Percentiles rank a stretch among this genome's conserved stretches.
phyloP scores from a whole-genome alignment of 1,284 basidiomycete genomes.

The Ceratobasidium theobromae region DNA sequence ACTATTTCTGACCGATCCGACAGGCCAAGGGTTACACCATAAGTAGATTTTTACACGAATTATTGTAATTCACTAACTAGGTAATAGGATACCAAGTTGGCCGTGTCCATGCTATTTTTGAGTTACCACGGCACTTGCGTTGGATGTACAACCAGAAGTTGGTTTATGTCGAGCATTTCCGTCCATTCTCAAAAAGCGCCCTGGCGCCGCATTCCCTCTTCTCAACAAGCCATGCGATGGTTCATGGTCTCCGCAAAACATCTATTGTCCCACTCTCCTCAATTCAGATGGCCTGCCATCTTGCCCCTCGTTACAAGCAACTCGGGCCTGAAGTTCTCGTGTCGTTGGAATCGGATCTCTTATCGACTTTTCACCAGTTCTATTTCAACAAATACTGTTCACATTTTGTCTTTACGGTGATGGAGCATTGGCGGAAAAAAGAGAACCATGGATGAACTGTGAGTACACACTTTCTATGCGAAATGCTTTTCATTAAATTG shows the following conservation, averaged over 20 bases:
- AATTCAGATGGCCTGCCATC: background rate
- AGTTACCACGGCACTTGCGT: background rate
- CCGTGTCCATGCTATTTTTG: conserved; percentile 11
- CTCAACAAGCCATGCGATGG: background rate
- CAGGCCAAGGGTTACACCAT: background rate
- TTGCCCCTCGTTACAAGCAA: background rate
- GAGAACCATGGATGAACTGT: too few relatives aligned
- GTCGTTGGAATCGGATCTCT: background rate
- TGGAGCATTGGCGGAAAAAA: conserved; percentile 25
- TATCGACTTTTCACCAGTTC: background rate
- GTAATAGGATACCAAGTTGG: background rate
- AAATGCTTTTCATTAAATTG: too few relatives aligned
- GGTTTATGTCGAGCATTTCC: background rate
- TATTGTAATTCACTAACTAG: background rate
- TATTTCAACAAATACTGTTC: background rate
- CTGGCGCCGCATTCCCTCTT: background rate
- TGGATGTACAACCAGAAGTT: background rate
- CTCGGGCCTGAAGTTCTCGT: background rate
- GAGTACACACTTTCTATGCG: too few relatives aligned
- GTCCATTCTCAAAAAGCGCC: background rate
- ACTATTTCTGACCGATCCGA: background rate
- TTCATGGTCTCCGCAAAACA: background rate
- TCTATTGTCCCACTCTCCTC: background rate
- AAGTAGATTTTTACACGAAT: background rate
- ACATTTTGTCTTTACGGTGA: background rate